Evolutionary conservation across 2,329 filamentous ascomycete species (phyloP).

Genomic region (Aspergillus novofumigatus): DNA sequence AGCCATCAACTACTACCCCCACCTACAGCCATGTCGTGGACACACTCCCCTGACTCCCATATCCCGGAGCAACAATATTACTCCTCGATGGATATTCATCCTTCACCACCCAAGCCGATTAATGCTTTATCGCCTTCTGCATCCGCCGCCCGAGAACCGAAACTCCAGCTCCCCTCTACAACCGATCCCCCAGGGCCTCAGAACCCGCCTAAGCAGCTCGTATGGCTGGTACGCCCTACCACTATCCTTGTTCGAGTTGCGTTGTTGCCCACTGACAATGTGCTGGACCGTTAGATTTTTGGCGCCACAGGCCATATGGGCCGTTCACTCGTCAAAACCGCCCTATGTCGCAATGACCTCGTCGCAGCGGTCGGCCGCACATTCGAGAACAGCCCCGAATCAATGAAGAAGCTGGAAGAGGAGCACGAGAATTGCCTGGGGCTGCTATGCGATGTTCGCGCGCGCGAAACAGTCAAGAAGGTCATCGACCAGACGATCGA

Average conservation of each 20-base stretch:
- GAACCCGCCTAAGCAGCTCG: constrained; percentile 67
- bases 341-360: constrained; percentile 73
- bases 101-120: constrained; percentile 19
- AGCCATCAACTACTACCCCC: not conserved
- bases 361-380: constrained; percentile 83
- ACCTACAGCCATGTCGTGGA: not conserved
- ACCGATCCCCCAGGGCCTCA: constrained; percentile 76
- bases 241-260: not conserved
- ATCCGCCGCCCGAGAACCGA: constrained; percentile 34
- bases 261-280: not conserved
- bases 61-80: not conserved
- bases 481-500: constrained; percentile 67
- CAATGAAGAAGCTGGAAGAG: constrained; percentile 67
- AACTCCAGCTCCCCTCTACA: constrained; percentile 68
- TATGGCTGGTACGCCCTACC: constrained; percentile 71
- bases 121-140: constrained; percentile 21
- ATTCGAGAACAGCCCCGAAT: constrained; percentile 67
- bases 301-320: constrained; percentile 98
- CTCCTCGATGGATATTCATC: constrained; percentile 22
- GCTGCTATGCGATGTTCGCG: constrained; percentile 84
- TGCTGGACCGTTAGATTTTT: constrained; percentile 61
- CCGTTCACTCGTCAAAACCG: constrained; percentile 78
- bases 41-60: constrained; percentile 1
- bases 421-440: constrained; percentile 62
- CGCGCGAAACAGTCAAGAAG: constrained; percentile 68